These are phyloP conservation scores for Ophiocytium majus DNA, from an alignment of 352 stramenopile genomes.

Conservation along the genomic window DNA sequence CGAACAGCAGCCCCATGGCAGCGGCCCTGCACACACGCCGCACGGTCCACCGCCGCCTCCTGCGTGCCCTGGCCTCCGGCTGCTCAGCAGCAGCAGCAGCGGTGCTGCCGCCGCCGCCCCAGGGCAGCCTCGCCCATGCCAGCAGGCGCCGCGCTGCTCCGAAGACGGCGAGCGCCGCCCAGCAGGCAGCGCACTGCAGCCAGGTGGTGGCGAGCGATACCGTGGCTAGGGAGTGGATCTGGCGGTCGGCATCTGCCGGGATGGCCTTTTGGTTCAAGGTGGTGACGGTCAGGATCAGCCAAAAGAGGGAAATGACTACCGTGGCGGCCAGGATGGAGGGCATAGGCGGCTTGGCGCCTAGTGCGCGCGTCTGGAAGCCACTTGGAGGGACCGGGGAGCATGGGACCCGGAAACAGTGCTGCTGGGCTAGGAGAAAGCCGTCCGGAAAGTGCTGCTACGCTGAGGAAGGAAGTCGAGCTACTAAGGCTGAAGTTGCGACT, in stretches of 20 bases:
- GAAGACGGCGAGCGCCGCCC: not conserved
- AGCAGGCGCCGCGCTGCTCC: not conserved
- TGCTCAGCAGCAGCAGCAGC: no score
- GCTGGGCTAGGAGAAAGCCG: no score
- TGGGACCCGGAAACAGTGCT: no score
- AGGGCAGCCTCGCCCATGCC: not conserved
- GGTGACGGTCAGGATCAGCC: not conserved
- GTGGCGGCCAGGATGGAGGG: not conserved
- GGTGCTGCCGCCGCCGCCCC: not conserved
- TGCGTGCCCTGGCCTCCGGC: not conserved
- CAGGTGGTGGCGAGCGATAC: not conserved
- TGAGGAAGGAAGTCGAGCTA: no score
- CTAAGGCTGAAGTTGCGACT: no score
- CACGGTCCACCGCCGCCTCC: not conserved
- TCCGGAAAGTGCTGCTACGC: no score
- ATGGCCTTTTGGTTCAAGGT: not conserved
- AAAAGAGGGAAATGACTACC: not conserved
- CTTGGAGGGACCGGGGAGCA: no score
- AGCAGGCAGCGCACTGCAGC: not conserved
- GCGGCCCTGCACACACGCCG: no score
- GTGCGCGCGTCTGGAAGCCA: no score
- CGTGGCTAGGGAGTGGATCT: no score
- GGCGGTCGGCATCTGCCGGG: no score
- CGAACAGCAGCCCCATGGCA: not conserved
- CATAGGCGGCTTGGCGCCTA: no score